Conservation (phyloP, 2,329 filamentous ascomycete genomes). For the Saccharata proteae region DNA sequence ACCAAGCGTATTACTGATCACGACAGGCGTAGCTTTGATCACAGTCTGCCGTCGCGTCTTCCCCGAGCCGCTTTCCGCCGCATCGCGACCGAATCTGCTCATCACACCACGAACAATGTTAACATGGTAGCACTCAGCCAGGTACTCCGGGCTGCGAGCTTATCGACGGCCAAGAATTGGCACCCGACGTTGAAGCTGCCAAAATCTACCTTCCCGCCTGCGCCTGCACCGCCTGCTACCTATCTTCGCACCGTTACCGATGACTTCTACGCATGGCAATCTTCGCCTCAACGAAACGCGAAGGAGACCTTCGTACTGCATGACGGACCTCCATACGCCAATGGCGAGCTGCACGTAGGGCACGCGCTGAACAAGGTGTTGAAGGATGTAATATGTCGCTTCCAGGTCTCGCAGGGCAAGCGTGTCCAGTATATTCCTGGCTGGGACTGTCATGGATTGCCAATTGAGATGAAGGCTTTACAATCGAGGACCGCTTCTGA, state of each 20-base stretch:
- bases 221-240: conserved; percentile 22
- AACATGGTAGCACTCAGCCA: conserved; percentile 9
- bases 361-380: conserved; percentile 95
- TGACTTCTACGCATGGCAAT: conserved; percentile 84
- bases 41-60: too few relatives aligned
- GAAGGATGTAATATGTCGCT: conserved; percentile 83
- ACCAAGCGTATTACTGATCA: too few relatives aligned
- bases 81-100: too few relatives aligned
- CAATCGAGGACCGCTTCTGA: conserved; percentile 34
- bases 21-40: too few relatives aligned
- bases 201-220: conserved; percentile 36
- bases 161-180: conserved; percentile 15
- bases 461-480: conserved; percentile 92
- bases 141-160: conserved; percentile 5
- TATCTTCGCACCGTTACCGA: conserved; percentile 72
- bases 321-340: conserved; percentile 94
- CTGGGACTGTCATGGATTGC: conserved; percentile 96
- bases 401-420: conserved; percentile 65
- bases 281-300: conserved; percentile 32
- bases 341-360: conserved; percentile 80
- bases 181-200: conserved; percentile 36
- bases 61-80: too few relatives aligned
- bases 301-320: conserved; percentile 61
- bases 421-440: conserved; percentile 75
- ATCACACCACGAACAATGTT: too few relatives aligned